These are phyloP conservation scores for Tylopilus felleus DNA, from an alignment of 768 basidiomycete species.

Conservation along the genomic window DNA sequence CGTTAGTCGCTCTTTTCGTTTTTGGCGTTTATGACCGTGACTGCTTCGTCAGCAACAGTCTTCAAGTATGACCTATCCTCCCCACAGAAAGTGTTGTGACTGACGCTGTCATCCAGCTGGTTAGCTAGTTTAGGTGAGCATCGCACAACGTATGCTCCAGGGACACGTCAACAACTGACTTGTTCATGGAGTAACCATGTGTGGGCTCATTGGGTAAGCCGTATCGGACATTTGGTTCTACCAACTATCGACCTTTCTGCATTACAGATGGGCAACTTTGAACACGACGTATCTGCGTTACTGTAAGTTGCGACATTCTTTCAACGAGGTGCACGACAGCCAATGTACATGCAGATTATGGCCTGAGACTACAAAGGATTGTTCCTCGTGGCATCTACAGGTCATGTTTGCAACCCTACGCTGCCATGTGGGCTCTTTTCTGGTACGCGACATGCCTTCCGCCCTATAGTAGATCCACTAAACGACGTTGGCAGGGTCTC, in stretches of 20 bases:
- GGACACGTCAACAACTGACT: not conserved
- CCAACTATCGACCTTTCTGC: constrained; percentile 44
- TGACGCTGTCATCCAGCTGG: constrained; percentile 44
- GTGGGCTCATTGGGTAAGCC: constrained; percentile 51
- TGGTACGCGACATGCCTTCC: constrained; percentile 46
- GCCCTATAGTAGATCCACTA: not conserved
- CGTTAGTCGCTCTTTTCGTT: constrained; percentile 39
- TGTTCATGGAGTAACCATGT: constrained; percentile 42
- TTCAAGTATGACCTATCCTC: constrained; percentile 19
- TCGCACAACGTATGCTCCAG: not conserved
- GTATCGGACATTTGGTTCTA: constrained; percentile 26
- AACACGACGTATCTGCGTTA: constrained; percentile 73
- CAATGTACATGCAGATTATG: constrained; percentile 7
- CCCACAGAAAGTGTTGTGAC: constrained; percentile 15
- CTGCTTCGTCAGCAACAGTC: constrained; percentile 45
- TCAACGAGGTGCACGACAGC: constrained; percentile 33
- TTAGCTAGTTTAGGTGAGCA: constrained; percentile 57
- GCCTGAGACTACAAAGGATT: constrained; percentile 39
- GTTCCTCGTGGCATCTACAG: constrained; percentile 61
- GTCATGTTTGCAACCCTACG: constrained; percentile 59
- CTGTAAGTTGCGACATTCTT: constrained; percentile 39
- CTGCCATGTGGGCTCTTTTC: constrained; percentile 67
- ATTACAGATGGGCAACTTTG: constrained; percentile 60
- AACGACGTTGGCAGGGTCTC: constrained; percentile 14
- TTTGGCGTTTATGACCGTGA: constrained; percentile 65